These are phyloP conservation scores for Trichoderma sp. DNA, from an alignment of 2,329 filamentous ascomycete genomes.

Conservation along the genomic window DNA sequence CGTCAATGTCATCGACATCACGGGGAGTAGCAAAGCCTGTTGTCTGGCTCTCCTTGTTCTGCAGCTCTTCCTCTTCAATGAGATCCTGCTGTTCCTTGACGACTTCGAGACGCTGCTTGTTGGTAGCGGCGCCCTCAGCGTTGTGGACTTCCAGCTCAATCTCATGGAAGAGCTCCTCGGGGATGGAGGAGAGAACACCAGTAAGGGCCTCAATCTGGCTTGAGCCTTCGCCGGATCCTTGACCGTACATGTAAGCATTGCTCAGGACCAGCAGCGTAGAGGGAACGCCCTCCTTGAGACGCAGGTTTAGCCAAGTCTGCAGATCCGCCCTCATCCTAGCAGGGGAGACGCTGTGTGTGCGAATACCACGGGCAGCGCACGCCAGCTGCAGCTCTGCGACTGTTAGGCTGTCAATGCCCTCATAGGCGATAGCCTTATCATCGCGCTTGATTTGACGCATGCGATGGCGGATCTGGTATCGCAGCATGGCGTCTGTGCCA, in stretches of 20 bases:
- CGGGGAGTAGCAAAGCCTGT: slow-evolving; percentile 75
- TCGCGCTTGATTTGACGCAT: slow-evolving; percentile 99
- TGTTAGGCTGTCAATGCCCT: slow-evolving; percentile 91
- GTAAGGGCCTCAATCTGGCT: slow-evolving; percentile 92
- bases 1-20: slow-evolving; percentile 91
- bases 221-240: slow-evolving; percentile 84
- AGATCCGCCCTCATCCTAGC: slow-evolving; percentile 86
- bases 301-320: slow-evolving; percentile 90
- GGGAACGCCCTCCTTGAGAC: slow-evolving; percentile 91
- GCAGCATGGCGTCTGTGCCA: slow-evolving; percentile 95
- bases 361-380: slow-evolving; percentile 87
- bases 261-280: slow-evolving; percentile 93
- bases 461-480: slow-evolving; percentile 93
- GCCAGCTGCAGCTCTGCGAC: slow-evolving; percentile 91
- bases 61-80: slow-evolving; percentile 95
- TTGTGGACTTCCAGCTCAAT: slow-evolving; percentile 98
- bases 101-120: slow-evolving; percentile 98
- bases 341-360: slow-evolving; percentile 89
- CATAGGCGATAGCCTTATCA: slow-evolving; percentile 89
- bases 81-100: slow-evolving; percentile 98
- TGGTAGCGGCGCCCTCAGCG: slow-evolving; percentile 94
- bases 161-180: slow-evolving; percentile 98
- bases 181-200: slow-evolving; percentile 89
- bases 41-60: slow-evolving; percentile 79
- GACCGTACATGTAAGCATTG: slow-evolving; percentile 96